Evolutionary conservation across 1,139 yeast species (phyloP).

Genomic region (Suhomyces taliae): DNA sequence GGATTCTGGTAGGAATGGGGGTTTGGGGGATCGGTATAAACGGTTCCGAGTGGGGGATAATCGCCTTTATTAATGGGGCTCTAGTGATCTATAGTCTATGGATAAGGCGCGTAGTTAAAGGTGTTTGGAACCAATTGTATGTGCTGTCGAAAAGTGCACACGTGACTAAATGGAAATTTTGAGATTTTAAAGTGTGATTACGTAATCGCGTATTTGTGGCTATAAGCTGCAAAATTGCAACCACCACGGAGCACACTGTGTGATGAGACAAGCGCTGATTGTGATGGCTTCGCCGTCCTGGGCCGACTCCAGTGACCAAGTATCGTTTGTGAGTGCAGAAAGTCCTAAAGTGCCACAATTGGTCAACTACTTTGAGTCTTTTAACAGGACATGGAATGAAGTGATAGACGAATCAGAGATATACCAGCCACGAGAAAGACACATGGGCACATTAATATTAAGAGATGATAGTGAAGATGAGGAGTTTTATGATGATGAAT

Average conservation of each 20-base stretch:
- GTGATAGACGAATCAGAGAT: neutral
- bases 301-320: constrained; percentile 3
- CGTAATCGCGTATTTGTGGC: constrained; percentile 3
- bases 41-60: too few species aligned
- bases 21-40: too few species aligned
- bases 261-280: neutral
- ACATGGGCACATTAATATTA: neutral
- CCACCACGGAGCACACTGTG: neutral
- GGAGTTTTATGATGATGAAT: neutral
- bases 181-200: neutral
- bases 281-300: neutral
- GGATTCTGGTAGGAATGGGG: neutral
- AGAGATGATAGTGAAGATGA: neutral
- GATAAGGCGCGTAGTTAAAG: neutral
- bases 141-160: neutral
- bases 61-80: too few species aligned
- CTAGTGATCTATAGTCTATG: too few species aligned
- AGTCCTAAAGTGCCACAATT: neutral
- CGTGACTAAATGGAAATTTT: too few species aligned
- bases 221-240: constrained; percentile 4
- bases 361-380: neutral
- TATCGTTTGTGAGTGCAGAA: neutral
- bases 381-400: constrained; percentile 1
- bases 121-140: neutral
- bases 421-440: neutral